phyloP scores from a whole-genome alignment of 371 early-diverging fungal species.

The Syncephalis fuscata region DNA sequence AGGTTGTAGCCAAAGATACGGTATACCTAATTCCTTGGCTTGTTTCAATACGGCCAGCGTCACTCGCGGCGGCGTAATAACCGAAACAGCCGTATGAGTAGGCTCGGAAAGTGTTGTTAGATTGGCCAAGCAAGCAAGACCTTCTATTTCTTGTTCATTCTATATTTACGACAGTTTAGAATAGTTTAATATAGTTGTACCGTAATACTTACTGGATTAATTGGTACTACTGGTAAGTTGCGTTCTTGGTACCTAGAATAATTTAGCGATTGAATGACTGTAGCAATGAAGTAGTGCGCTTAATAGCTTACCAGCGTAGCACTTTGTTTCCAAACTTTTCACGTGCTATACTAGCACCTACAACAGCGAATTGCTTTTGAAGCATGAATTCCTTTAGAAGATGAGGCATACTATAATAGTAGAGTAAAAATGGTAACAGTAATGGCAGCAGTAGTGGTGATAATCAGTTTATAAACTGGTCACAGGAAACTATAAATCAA shows the following conservation, averaged over 20 bases:
- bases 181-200: no score
- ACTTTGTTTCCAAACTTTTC: constrained; percentile 69
- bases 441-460: no score
- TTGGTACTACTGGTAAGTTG: constrained; percentile 12
- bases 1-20: constrained; percentile 66
- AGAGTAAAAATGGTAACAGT: no score
- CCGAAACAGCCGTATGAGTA: constrained; percentile 29
- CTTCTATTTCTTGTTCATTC: constrained; percentile 31
- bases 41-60: constrained; percentile 39
- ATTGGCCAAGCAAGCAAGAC: constrained; percentile 15
- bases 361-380: constrained; percentile 38
- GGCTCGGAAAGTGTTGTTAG: constrained; percentile 25
- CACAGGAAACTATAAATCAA: no score
- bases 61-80: constrained; percentile 64
- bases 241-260: constrained; percentile 11
- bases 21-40: constrained; percentile 42
- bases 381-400: background rate
- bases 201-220: constrained; percentile 17
- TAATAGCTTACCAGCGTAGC: constrained; percentile 44
- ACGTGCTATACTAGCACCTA: constrained; percentile 50
- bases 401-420: no score
- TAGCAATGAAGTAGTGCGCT: background rate
- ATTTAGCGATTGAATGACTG: no score
- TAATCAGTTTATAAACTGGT: no score
- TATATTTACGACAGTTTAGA: constrained; percentile 4